Base-by-base conservation (phyloP, 2,329 filamentous ascomycete genomes). In the Lizonia empirigonia region DNA sequence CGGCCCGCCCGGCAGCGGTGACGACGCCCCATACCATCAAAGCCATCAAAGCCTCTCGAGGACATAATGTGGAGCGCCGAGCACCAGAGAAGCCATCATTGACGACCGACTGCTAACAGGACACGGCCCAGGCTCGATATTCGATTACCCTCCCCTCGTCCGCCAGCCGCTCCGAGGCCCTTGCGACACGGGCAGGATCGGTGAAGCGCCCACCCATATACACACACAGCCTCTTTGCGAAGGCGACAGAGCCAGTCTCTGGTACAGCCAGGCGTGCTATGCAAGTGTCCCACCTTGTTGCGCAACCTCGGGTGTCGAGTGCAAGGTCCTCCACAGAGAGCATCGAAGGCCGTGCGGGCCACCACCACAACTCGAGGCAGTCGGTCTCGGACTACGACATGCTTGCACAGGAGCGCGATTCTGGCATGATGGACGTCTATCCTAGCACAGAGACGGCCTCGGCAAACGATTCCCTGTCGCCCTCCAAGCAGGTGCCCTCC, bases 141-240 rank as follows among this genome's bases (percentile, higher is more conserved):
- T 53, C 54, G 54, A 45, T 45, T 56, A 51, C 62, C 62, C 63
- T 64, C 64, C 58, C 54, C 52, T 59, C 67, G 62, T 63, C 64
- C 64, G 63, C 64, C 60, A 56, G 62, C 60, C 63, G 59, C 61
- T 55, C 58, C 65, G 50, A 62, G 54, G 53, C 65, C 68, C 61
- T 73, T 73, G 70, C 70, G 70, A 74, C 71, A 71, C 70, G 68
- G 70, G 69, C 69, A 63, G 67, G 62, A 64, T 70, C 68, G 65
- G 69, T 69, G 61, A 57, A 57, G 57, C 63, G 52, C 50, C 59
- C 49, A 58, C 59, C 53, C 44, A 15, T 40, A 57, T 44, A 64
- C 55, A 61, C 55, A 55, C 53, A 38, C 32, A 58, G 48, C 38
- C 62, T 53, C 55, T 34, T 53, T 56, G 41, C 56, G 68, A 51